Evolutionary conservation across 2,329 filamentous ascomycete species (phyloP), one percentile per base, ranked within the genome.

Genomic region (Epichloe brachyelytri): DNA sequence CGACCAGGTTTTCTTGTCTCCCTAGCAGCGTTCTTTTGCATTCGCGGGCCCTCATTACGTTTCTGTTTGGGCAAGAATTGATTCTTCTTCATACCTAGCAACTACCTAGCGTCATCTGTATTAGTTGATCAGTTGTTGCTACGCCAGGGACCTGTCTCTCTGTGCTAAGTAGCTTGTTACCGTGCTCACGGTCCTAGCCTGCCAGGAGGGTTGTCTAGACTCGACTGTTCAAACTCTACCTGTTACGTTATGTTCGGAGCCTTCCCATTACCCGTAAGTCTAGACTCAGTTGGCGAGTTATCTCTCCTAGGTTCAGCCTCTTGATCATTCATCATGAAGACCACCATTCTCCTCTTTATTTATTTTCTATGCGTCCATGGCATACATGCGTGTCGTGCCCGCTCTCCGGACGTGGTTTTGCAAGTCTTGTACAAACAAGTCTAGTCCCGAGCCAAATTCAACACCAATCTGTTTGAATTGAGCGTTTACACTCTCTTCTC

Each of bases 191-290:
- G 12, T 19, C 17, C 33, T 30, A 4, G 14, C 5, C 34, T 34
- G 33, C 39, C 26, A 17, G 3, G 39, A 36, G 48, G 39, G 8
- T 14, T 37, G 33, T 41, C 10, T 17, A 20, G 33, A 40, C 37
- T 38, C 33, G n/a, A 19, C n/a, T 17, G 10, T 10, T 40, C 34
- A 39, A 20, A 43, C 33, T 15, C 39, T 26, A 8, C 34, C 19
- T 19, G 36, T 44, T 55, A 55, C 59, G 60, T 53, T 58, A 74
- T 74, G 71, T 74, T 74, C 59, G 70, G 70, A 46, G 67, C 63
- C 49, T 64, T 73, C 54, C 67, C 48, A 62, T 64, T 53, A 62
- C 69, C 57, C 60, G 69, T 72, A 64, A 66, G 70, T 65, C 48
- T 33, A 40, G 39, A 34, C 52, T 51, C 26, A 41, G 33, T 26